These are phyloP conservation scores for Myxozyma geophila DNA, from an alignment of 805 yeast genomes.

Conservation along the genomic window DNA sequence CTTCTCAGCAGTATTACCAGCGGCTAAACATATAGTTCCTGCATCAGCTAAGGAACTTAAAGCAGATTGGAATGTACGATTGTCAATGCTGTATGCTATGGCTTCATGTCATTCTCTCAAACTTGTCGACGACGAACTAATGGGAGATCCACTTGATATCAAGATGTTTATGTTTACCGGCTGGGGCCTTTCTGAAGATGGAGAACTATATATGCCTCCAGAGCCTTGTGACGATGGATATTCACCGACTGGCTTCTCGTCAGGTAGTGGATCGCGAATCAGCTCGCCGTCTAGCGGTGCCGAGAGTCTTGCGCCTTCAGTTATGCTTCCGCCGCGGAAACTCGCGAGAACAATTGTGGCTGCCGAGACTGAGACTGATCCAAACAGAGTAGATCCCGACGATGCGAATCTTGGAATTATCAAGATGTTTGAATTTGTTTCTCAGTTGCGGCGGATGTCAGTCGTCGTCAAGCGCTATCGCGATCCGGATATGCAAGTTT, in stretches of 20 bases:
- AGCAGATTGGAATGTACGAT: constrained; percentile 16
- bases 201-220: constrained; percentile 42
- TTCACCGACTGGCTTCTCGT: constrained; percentile 9
- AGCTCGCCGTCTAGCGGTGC: constrained; percentile 47
- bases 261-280: not conserved
- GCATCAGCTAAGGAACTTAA: constrained; percentile 9
- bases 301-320: constrained; percentile 53
- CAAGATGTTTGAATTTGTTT: constrained; percentile 76
- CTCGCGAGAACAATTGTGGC: constrained; percentile 36
- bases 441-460: constrained; percentile 87
- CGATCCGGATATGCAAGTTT: constrained; percentile 53
- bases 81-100: constrained; percentile 55
- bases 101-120: constrained; percentile 88
- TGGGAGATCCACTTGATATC: constrained; percentile 92
- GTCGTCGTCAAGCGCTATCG: constrained; percentile 63
- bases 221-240: constrained; percentile 21
- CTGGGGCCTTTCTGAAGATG: constrained; percentile 77
- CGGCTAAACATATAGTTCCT: constrained; percentile 22
- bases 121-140: constrained; percentile 71
- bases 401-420: constrained; percentile 50
- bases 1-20: constrained; percentile 17
- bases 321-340: constrained; percentile 42
- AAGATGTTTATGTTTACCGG: constrained; percentile 91
- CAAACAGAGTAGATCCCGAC: constrained; percentile 1
- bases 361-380: constrained; percentile 37